These are phyloP conservation scores for Cotoneaster glaucophyllus DNA, from an alignment of 306 rosid genomes.

Conservation along the genomic window DNA sequence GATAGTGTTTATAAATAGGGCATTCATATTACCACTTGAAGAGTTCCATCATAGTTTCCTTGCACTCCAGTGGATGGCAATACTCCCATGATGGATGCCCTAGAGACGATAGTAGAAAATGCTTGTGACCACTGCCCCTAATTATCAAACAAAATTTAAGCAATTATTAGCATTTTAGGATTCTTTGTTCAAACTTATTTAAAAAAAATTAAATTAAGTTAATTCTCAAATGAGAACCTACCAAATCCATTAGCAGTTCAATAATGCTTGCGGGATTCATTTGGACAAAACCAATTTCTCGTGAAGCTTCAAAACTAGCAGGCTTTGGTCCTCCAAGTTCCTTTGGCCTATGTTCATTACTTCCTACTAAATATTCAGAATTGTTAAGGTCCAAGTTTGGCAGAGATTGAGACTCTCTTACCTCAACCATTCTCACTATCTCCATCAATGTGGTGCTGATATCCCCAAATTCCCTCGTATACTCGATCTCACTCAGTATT, in stretches of 20 bases:
- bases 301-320: conserved; percentile 35
- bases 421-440: conserved; percentile 39
- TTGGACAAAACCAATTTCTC: conserved; percentile 23
- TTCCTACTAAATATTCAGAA: not conserved
- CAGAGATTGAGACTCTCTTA: conserved; percentile 24
- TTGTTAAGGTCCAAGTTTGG: conserved; percentile 19
- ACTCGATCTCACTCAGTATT: conserved; percentile 21
- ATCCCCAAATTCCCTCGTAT: conserved; percentile 28
- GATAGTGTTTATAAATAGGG: not conserved
- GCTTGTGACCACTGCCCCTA: conserved; percentile 39
- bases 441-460: conserved; percentile 23
- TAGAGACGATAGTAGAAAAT: conserved; percentile 42
- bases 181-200: not conserved
- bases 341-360: not conserved
- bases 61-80: conserved; percentile 21
- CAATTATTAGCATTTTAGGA: not conserved
- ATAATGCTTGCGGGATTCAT: conserved; percentile 23
- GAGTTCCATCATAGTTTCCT: conserved; percentile 31
- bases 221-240: not conserved
- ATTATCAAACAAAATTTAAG: not conserved
- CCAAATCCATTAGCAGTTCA: conserved; percentile 54
- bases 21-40: conserved; percentile 44
- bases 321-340: not conserved
- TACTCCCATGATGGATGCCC: conserved; percentile 23
- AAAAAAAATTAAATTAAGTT: not conserved